These are phyloP conservation scores for Astrothelium macrocarpum DNA, from an alignment of 495 filamentous ascomycete genomes.

Conservation along the genomic window DNA sequence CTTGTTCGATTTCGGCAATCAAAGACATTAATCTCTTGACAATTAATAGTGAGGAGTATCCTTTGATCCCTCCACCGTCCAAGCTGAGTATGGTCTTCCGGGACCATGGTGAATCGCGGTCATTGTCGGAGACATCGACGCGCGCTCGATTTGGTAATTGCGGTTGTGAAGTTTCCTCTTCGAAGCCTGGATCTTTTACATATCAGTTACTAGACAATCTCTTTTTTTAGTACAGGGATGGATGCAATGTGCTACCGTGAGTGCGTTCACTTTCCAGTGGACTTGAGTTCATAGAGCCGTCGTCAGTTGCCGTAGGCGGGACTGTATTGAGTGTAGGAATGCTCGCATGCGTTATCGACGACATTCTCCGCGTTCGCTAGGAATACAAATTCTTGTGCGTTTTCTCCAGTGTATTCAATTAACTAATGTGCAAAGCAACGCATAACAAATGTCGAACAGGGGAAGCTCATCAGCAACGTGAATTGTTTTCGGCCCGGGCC, in stretches of 20 bases:
- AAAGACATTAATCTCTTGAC: slow-evolving; percentile 11
- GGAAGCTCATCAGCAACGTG: too few relatives aligned
- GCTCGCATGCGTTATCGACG: not conserved
- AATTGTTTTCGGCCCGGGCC: not conserved
- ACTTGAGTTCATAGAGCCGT: not conserved
- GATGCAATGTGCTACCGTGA: not conserved
- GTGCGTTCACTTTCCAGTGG: not conserved
- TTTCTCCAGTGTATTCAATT: too few relatives aligned
- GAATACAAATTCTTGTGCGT: too few relatives aligned
- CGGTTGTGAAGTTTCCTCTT: not conserved
- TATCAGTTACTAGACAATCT: too few relatives aligned
- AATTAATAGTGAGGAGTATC: slow-evolving; percentile 12
- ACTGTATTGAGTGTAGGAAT: not conserved
- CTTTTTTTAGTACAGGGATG: too few relatives aligned
- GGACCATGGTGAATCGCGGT: not conserved
- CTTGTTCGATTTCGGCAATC: not conserved
- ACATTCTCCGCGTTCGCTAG: too few relatives aligned
- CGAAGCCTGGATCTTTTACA: not conserved
- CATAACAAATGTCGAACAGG: too few relatives aligned
- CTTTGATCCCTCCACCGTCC: slow-evolving; percentile 17
- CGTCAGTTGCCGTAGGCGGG: not conserved
- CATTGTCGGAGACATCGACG: not conserved
- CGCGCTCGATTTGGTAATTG: not conserved
- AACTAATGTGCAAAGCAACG: too few relatives aligned
- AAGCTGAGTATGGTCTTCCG: slow-evolving; percentile 7